Evolutionary conservation across 305 asterid species (phyloP), one percentile per base, ranked within the genome.

Genomic region (Fraxinus platypoda): DNA sequence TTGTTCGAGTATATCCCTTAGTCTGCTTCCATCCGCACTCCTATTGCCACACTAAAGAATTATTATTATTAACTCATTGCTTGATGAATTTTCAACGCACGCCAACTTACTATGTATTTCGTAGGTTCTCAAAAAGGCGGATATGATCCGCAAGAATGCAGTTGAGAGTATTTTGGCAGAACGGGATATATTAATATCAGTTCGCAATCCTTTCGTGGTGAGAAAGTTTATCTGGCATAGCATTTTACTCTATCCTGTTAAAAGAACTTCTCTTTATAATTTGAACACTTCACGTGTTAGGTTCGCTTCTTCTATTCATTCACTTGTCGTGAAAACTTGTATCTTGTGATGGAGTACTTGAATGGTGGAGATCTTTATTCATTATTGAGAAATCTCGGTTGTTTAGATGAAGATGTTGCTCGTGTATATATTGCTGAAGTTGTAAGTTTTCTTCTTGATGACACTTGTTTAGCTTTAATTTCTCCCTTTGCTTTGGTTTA

Each of bases 161-260:
- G 99, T 97, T 74, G 98, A 97, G 93, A 97, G 99, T 91, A 97
- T 97, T 81, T 89, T 97, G 88, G 99, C 99, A 31, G 99, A 97
- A 85, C 98, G 99, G 46, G 97, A 97, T 90, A 97, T 97, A 85
- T 89, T 97, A 81, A 97, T 97, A 84, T 92, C 98, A 83, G 99
- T 97, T 68, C 98, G 98, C 88, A 95, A 97, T 90, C 98, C 98
- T 81, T 97, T 97, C 89, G 99, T 97, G 98, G 99, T 97, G 92
- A 88, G 99, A 87, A 85, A 85, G 80, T 78, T 84, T 80, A 84
- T 76, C 85, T 78, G 85, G 70, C 54, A 78, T 8, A 84, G 75
- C 76, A 70, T 78, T 71, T 87, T 38, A 30, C 80, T 72, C 28
- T 84, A 26, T 81, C 43, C 78, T 59, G 75, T 35, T 80, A 66